Conservation (phyloP, 1,284 basidiomycete genomes). For the Sporisorium graminicola region DNA sequence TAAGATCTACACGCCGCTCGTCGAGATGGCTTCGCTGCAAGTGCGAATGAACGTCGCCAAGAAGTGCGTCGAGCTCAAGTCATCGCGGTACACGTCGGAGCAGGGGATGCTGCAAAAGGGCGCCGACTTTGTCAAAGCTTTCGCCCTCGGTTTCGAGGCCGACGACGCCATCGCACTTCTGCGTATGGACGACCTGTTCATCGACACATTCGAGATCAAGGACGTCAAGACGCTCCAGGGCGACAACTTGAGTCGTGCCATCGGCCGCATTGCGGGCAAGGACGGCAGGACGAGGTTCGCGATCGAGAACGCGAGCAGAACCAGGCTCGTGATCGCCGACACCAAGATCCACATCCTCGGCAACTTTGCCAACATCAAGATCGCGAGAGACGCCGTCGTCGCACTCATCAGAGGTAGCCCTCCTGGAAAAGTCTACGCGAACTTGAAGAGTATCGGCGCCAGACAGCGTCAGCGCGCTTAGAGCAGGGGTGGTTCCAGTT, state of each 20-base stretch:
- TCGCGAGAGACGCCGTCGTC: conserved; percentile 94
- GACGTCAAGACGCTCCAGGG: conserved; percentile 98
- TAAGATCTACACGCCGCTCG: conserved; percentile 94
- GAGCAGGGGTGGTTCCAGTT: neutral
- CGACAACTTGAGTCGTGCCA: conserved; percentile 94
- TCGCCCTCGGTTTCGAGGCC: conserved; percentile 84
- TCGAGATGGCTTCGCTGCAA: conserved; percentile 92
- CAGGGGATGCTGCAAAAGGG: conserved; percentile 83
- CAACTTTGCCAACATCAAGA: conserved; percentile 95
- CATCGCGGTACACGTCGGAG: conserved; percentile 84
- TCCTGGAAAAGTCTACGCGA: conserved; percentile 91
- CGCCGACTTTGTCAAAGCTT: conserved; percentile 97
- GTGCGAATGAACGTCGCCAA: conserved; percentile 95
- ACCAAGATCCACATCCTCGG: conserved; percentile 97
- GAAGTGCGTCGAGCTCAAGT: conserved; percentile 92
- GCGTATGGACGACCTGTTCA: conserved; percentile 93
- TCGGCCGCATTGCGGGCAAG: conserved; percentile 97
- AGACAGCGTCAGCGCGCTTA: conserved; percentile 86
- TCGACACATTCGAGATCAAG: conserved; percentile 97
- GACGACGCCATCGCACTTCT: conserved; percentile 95
- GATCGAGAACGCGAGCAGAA: conserved; percentile 95
- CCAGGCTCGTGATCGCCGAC: conserved; percentile 95
- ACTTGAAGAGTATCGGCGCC: conserved; percentile 80
- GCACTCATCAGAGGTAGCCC: conserved; percentile 94
- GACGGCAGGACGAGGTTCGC: conserved; percentile 98